Base-by-base conservation (phyloP, 2,329 filamentous ascomycete genomes). In the Aspergillus latus region DNA sequence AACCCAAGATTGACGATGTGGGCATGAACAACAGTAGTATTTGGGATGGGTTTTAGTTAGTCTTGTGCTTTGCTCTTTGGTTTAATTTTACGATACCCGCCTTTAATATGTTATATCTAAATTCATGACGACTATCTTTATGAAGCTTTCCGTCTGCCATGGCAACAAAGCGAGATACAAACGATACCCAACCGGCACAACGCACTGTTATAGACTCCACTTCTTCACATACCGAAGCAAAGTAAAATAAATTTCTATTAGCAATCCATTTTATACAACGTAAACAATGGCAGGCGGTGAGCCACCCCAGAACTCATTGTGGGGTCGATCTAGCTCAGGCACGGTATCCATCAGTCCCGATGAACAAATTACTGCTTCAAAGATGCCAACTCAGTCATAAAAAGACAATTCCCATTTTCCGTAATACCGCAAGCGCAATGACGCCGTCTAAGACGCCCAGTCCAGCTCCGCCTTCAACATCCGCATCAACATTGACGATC, bases 401-500 rank as follows among this genome's bases (percentile, higher is more conserved):
- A 16, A 52, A n/a, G 13, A 42, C 37, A 37, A 40, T 5, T 10
- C 5, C 15, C 9, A 40, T 26, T 15, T 9, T 26, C 34, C 10
- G 30, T 36, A 52, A 28, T 36, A 32, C 30, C n/a, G 44, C 7
- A 5, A 16, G 9, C 39, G 8, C 34, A 42, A 57, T 57, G 54
- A 49, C 49, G 9, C 52, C 59, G 11, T 64, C 64, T 21, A 61
- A 70, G 54, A 65, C 60, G 15, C 62, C 64, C 30, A 68, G 52
- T 53, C 64, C 68, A 13, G 61, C 62, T 28, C 53, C 52, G 6
- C 59, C 60, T 54, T 48, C 11, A 21, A 45, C 40, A 46, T 61
- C 52, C 59, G 62, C 60, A 61, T 73, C 53, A 60, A 62, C 61
- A 59, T 85, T 56, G n/a, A n/a, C n/a, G n/a, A n/a, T n/a, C 37